phyloP scores from a whole-genome alignment of 1,284 basidiomycete genomes.

The Dichomitus squalens region DNA sequence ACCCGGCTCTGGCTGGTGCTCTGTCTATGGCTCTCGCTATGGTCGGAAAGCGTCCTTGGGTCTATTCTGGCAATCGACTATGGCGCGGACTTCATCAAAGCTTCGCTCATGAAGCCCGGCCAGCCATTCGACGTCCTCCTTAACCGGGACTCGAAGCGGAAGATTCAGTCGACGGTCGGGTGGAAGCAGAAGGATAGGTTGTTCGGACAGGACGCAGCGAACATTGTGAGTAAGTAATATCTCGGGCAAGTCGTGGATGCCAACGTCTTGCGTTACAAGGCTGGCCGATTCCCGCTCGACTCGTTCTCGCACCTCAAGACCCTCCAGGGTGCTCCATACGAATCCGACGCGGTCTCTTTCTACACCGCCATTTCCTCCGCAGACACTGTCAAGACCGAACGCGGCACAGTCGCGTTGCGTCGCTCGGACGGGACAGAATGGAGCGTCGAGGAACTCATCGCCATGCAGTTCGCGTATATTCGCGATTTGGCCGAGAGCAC shows the following conservation, averaged over 20 bases:
- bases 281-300: constrained; percentile 87
- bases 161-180: constrained; percentile 86
- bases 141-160: constrained; percentile 96
- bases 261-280: constrained; percentile 48
- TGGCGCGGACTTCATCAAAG: constrained; percentile 95
- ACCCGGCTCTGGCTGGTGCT: constrained; percentile 23
- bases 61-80: constrained; percentile 93
- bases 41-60: constrained; percentile 41
- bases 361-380: constrained; percentile 69
- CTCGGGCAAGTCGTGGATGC: constrained; percentile 4
- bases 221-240: constrained; percentile 61
- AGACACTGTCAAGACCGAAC: constrained; percentile 56
- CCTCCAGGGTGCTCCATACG: constrained; percentile 76
- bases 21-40: constrained; percentile 29
- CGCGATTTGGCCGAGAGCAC: constrained; percentile 84
- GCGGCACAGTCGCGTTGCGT: constrained; percentile 60
- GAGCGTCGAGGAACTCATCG: constrained; percentile 90
- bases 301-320: constrained; percentile 89
- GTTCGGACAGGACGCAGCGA: constrained; percentile 88
- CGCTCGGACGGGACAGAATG: constrained; percentile 70
- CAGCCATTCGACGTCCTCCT: constrained; percentile 95
- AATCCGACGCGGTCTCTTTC: constrained; percentile 64
- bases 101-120: constrained; percentile 95
- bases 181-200: constrained; percentile 89
- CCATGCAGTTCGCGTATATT: constrained; percentile 92